Conservation (phyloP, 2,329 filamentous ascomycete species). For the Cladorrhinum sp. region DNA sequence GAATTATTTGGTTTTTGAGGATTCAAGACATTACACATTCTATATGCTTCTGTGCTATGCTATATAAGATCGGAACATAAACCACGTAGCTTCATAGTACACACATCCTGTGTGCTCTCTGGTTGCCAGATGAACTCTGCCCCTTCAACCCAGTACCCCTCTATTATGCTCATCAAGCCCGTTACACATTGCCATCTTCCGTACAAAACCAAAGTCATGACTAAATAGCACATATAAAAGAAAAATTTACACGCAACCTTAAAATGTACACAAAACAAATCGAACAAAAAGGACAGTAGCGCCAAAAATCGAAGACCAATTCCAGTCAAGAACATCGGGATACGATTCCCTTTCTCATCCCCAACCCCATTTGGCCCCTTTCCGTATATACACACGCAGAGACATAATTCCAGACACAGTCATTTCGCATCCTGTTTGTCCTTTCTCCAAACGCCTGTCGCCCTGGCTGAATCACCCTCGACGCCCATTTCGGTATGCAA, state of each 20-base stretch:
- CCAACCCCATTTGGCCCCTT: neutral
- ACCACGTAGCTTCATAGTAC: neutral
- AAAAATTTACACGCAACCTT: neutral
- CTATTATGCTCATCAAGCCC: too few species aligned
- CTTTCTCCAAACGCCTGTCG: neutral
- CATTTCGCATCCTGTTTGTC: neutral
- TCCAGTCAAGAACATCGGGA: neutral
- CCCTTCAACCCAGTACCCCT: neutral
- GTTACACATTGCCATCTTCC: neutral
- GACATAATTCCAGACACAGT: neutral
- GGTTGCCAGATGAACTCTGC: too few species aligned
- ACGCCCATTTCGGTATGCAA: neutral
- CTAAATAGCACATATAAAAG: neutral
- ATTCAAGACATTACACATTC: too few species aligned
- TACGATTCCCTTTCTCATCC: neutral
- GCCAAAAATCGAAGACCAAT: neutral
- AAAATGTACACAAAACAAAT: neutral
- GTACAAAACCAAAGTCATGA: neutral
- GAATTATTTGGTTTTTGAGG: too few species aligned
- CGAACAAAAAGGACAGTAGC: neutral
- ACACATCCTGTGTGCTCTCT: neutral
- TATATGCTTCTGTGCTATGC: neutral
- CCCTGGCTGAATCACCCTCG: neutral
- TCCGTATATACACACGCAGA: neutral
- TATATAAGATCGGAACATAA: neutral